Percentiles rank a stretch among this genome's conserved stretches.
Conservation (phyloP, 2,329 filamentous ascomycete genomes). For the Hortaea sp. region DNA sequence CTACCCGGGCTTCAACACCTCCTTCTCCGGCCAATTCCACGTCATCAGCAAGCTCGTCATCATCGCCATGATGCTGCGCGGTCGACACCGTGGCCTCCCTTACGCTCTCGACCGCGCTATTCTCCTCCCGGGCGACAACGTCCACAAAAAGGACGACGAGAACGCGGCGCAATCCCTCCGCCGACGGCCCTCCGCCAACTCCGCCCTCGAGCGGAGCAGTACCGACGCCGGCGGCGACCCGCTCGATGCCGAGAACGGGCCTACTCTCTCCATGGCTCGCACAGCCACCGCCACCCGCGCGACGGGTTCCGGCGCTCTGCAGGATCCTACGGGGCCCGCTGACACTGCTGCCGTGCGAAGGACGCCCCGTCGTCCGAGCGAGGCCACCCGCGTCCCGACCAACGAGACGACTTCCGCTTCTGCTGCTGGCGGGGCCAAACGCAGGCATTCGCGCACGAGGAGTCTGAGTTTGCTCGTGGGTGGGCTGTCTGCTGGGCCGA, state of each 20-base stretch:
- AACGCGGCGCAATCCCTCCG: neutral
- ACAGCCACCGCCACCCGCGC: neutral
- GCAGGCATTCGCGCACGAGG: conserved; percentile 4
- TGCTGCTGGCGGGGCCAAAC: conserved; percentile 11
- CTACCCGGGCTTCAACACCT: conserved; percentile 64
- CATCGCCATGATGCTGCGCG: conserved; percentile 57
- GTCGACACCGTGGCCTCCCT: conserved; percentile 54
- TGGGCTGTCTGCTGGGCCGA: conserved; percentile 3
- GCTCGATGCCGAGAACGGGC: conserved; percentile 21
- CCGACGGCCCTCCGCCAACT: neutral
- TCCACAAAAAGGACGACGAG: conserved; percentile 50
- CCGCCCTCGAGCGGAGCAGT: too few relatives aligned
- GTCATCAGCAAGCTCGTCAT: conserved; percentile 57
- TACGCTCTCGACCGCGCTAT: conserved; percentile 62
- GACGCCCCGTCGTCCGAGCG: neutral
- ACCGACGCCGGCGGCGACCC: neutral
- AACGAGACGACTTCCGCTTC: neutral
- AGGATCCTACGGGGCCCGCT: neutral
- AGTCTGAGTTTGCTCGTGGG: conserved; percentile 16
- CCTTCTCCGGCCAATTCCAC: conserved; percentile 73
- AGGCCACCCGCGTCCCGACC: neutral
- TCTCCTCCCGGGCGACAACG: conserved; percentile 54
- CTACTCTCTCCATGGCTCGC: neutral
- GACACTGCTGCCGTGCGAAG: neutral
- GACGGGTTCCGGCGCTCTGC: neutral